A percentile compares a stretch with the other conserved stretches of the same genome.
Conservation (phyloP, 2,329 filamentous ascomycete genomes). For the Ascochyta koolunga region DNA sequence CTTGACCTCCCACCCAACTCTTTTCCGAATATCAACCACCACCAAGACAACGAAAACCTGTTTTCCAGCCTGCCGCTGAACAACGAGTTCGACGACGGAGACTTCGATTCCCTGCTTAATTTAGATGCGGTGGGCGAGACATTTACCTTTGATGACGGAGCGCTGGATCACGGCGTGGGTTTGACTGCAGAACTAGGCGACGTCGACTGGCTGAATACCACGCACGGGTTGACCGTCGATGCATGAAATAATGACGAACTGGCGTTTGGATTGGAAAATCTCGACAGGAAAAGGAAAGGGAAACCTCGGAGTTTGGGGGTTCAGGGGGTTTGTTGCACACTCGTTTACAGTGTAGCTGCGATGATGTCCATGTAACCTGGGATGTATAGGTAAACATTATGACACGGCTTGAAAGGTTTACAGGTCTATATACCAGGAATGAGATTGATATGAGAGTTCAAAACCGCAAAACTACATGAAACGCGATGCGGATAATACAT, state of each 20-base stretch:
- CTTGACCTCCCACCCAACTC: constrained; percentile 26
- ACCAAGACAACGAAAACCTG: constrained; percentile 43
- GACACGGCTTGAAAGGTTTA: background rate
- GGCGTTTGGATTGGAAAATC: background rate
- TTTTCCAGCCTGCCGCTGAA: constrained; percentile 45
- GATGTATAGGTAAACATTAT: background rate
- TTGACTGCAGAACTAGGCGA: constrained; percentile 12
- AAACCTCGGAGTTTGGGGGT: too few relatives aligned
- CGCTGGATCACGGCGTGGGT: constrained; percentile 23
- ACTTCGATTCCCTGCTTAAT: constrained; percentile 50
- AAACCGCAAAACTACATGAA: too few relatives aligned
- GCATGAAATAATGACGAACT: constrained; percentile 7
- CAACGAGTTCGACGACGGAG: constrained; percentile 49
- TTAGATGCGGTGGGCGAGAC: constrained; percentile 49
- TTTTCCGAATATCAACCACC: constrained; percentile 38
- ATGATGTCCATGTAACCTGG: background rate
- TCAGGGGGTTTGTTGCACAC: too few relatives aligned
- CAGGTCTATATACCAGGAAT: background rate
- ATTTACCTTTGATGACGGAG: constrained; percentile 42
- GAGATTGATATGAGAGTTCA: background rate
- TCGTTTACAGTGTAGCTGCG: background rate
- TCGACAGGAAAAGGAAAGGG: background rate
- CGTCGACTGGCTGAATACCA: constrained; percentile 26
- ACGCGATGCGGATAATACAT: too few relatives aligned
- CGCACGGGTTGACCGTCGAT: constrained; percentile 19